Conservation (phyloP, 768 basidiomycete species). For the Lactarius deliciosus region DNA sequence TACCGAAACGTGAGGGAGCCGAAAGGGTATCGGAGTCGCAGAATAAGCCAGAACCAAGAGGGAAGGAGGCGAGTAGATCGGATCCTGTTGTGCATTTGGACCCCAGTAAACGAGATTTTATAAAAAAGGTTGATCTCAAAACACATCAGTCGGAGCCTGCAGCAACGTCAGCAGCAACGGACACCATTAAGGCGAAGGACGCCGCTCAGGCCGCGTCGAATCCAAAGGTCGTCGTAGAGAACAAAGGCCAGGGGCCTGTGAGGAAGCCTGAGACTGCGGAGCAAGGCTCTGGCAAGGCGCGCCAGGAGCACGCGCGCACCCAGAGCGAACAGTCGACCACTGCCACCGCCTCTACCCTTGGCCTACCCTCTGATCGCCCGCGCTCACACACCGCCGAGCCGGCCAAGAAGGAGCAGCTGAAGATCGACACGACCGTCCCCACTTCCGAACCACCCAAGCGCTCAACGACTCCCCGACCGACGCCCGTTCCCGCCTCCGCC, state of each 20-base stretch:
- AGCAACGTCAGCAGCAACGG: conserved; percentile 3
- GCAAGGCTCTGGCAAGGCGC: conserved; percentile 16
- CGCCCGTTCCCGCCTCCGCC: conserved; percentile 1
- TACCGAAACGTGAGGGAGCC: conserved; percentile 5
- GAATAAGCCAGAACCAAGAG: conserved; percentile 9
- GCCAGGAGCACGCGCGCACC: conserved; percentile 21
- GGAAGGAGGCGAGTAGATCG: conserved; percentile 27
- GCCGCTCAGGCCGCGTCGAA: conserved; percentile 8
- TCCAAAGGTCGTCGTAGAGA: conserved; percentile 4
- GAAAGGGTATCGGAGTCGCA: background rate
- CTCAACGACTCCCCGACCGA: conserved; percentile 2
- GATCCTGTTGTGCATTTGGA: conserved; percentile 26
- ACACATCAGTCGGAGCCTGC: conserved; percentile 14
- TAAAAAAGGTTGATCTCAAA: conserved; percentile 25
- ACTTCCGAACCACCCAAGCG: conserved; percentile 2
- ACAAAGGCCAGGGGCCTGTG: conserved; percentile 19
- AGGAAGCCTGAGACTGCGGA: conserved; percentile 15
- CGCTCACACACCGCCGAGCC: conserved; percentile 24
- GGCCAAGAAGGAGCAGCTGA: conserved; percentile 26
- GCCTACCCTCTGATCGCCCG: conserved; percentile 8
- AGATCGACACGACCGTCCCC: conserved; percentile 11
- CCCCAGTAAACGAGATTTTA: conserved; percentile 27
- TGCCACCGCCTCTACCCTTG: conserved; percentile 1
- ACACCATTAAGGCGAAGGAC: conserved; percentile 3
- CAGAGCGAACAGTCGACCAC: conserved; percentile 12